Evolutionary conservation across 106 monocot genomes (phyloP), one percentile per base, ranked within the genome.

Genomic region (Ottelia alismoides): DNA sequence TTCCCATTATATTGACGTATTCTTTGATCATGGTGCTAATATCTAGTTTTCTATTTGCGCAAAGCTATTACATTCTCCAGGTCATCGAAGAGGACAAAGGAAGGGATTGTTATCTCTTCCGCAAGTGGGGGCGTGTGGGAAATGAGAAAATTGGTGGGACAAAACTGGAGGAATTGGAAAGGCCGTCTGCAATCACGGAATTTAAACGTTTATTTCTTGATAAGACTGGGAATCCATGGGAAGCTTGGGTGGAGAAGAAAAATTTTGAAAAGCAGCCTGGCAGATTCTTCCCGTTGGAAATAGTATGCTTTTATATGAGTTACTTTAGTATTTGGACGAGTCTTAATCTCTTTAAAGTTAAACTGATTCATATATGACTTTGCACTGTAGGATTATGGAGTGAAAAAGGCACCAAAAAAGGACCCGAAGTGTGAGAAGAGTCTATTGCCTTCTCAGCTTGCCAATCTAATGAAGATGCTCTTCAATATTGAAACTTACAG

Each of bases 91-190:
- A 90, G 53, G 98, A 99, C 57, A 82, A 80, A 68, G 98, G 85
- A 11, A 77, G 78, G 5, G 75, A 66, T 24, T 99, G 98, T 61
- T 83, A 78, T 72, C 80, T 99, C 3, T 99, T 99, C 55, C 73
- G 90, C 9, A 99, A 99, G 56, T 99, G 98, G 98, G 98, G 98
- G 30, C 79, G 98, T 30, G 83, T 99, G 67, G 98, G 98, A 22
- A 99, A 76, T 86, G 80, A 99, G 2, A 85, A 71, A 74, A 86
- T 98, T 70, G 98, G 98, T 53, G 80, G 98, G 12, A 72, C 23
- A 1, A 90, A 86, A 55, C 72, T 99, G 49, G 82, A 86, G 35
- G 77, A 69, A 63, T 68, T 99, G 90, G 22, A 72, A 65, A 83
- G 83, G 66, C 47, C 54, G 45, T 82, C 86, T 51, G 82, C 90